These are phyloP conservation scores for Penicillium malachiteum DNA, from an alignment of 495 filamentous ascomycete species.

Conservation along the genomic window DNA sequence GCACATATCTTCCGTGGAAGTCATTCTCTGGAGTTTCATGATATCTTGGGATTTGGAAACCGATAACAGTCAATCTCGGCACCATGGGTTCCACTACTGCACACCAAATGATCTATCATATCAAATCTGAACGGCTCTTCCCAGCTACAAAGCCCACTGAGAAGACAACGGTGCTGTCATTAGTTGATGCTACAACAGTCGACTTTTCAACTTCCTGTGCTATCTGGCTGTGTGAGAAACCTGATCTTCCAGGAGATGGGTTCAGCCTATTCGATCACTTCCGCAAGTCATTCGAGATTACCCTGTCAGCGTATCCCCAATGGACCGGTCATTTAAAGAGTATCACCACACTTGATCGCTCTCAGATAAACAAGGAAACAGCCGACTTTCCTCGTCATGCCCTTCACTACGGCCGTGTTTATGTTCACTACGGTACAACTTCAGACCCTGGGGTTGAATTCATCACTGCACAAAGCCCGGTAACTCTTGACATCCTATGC, in stretches of 20 bases:
- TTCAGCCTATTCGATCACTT: conserved; percentile 17
- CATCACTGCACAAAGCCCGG: conserved; percentile 21
- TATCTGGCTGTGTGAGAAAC: conserved; percentile 28
- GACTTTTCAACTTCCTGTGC: conserved; percentile 21
- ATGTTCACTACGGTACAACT: conserved; percentile 29
- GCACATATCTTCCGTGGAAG: neutral
- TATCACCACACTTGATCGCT: conserved; percentile 10
- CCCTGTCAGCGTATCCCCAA: conserved; percentile 33
- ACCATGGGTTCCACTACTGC: neutral
- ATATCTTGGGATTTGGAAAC: neutral
- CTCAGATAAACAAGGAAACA: conserved; percentile 1
- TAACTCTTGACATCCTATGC: conserved; percentile 27
- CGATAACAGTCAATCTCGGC: too few relatives aligned
- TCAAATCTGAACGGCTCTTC: conserved; percentile 14
- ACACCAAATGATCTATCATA: neutral
- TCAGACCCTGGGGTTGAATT: conserved; percentile 39
- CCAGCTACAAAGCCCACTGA: conserved; percentile 5
- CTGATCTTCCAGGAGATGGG: neutral
- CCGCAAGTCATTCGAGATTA: conserved; percentile 21
- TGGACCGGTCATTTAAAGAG: conserved; percentile 28
- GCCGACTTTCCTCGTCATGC: conserved; percentile 16
- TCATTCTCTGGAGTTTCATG: neutral
- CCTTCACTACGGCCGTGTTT: conserved; percentile 35
- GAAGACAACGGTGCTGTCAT: conserved; percentile 19
- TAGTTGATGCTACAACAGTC: conserved; percentile 31